phyloP scores from a whole-genome alignment of 495 filamentous ascomycete species.

The Pyrenula aspistea region DNA sequence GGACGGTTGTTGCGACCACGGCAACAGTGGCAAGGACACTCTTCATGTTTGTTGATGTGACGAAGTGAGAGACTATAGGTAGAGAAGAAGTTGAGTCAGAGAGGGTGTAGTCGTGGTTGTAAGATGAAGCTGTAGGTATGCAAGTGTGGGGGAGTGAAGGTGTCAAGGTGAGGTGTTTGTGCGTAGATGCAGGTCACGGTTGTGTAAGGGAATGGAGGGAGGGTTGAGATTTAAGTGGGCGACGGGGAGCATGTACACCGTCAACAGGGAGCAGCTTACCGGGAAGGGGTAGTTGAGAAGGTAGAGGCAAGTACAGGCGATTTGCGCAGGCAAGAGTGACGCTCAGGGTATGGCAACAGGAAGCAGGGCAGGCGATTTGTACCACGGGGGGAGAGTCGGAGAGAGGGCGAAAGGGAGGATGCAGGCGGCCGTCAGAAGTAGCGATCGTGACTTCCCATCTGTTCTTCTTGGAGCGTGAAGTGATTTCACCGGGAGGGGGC shows the following conservation, averaged over 20 bases:
- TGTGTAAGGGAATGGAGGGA: neutral
- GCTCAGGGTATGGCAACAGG: too few species aligned
- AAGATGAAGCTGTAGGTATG: neutral
- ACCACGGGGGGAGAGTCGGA: neutral
- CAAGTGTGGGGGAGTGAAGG: neutral
- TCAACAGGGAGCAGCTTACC: neutral
- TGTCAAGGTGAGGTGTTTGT: neutral
- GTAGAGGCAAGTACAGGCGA: neutral
- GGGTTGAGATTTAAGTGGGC: neutral
- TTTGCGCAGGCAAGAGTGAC: neutral
- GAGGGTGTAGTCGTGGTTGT: neutral
- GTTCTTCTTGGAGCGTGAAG: too few species aligned
- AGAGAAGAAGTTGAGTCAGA: neutral
- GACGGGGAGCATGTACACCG: neutral
- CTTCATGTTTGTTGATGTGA: neutral
- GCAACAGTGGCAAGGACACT: neutral
- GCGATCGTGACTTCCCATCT: neutral
- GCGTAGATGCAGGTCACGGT: neutral
- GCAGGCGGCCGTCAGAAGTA: neutral
- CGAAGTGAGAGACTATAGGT: neutral
- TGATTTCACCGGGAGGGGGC: neutral
- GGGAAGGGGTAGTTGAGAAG: neutral
- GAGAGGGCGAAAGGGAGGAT: neutral
- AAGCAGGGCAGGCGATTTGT: neutral
- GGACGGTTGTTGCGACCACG: neutral